Evolutionary conservation across 306 rosid species (phyloP).

Genomic region (Sicyos edulis): DNA sequence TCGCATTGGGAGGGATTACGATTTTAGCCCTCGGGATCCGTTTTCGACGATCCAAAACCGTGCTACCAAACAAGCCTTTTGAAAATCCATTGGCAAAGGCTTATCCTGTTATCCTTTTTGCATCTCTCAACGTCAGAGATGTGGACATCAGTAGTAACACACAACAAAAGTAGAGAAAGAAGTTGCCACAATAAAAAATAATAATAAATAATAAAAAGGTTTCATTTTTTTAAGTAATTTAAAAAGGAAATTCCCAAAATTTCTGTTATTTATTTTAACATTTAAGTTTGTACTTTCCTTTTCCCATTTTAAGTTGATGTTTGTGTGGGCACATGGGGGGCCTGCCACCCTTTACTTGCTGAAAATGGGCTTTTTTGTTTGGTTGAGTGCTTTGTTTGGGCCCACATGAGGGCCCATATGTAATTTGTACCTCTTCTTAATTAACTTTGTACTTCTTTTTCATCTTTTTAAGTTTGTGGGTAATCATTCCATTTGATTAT

Average conservation of each 20-base stretch:
- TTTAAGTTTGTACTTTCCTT: constrained; percentile 20
- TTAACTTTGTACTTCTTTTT: constrained; percentile 15
- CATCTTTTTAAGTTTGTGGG: neutral
- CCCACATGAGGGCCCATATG: constrained; percentile 48
- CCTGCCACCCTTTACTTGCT: constrained; percentile 42
- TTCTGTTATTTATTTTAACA: neutral
- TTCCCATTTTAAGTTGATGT: constrained; percentile 39
- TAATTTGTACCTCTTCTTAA: constrained; percentile 20
- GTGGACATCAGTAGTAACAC: constrained; percentile 45
- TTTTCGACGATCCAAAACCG: constrained; percentile 30
- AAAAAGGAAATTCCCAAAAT: neutral
- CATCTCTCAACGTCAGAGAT: constrained; percentile 38
- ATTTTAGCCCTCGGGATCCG: constrained; percentile 36
- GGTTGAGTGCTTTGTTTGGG: constrained; percentile 37
- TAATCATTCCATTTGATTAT: constrained; percentile 6
- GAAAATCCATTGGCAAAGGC: constrained; percentile 33
- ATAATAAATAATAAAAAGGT: too few species aligned
- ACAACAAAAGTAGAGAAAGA: constrained; percentile 27
- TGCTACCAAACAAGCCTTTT: constrained; percentile 27
- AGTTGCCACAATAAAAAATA: constrained; percentile 26
- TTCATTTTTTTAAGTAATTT: too few species aligned
- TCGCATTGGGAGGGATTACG: neutral
- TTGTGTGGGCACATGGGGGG: constrained; percentile 51
- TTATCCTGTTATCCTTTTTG: constrained; percentile 54
- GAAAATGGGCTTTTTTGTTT: constrained; percentile 37